phyloP scores from a whole-genome alignment of 2,329 filamentous ascomycete genomes.

The Periconia sp. region DNA sequence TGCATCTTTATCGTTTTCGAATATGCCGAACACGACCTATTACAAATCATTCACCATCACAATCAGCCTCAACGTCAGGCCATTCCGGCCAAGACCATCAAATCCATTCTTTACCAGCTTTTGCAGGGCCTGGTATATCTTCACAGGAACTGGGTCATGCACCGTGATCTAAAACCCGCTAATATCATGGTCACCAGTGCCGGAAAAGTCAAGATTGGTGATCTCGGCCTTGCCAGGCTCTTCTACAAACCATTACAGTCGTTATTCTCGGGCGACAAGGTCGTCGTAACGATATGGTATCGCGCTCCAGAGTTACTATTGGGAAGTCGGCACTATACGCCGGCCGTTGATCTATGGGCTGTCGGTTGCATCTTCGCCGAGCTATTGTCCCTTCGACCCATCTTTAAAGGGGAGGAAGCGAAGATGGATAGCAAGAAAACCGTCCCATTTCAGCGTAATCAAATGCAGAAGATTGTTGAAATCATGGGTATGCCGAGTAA shows the following conservation, averaged over 20 bases:
- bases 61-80: slow-evolving; percentile 84
- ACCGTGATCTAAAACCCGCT: slow-evolving; percentile 94
- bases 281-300: slow-evolving; percentile 99
- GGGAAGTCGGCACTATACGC: slow-evolving; percentile 93
- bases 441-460: slow-evolving; percentile 94
- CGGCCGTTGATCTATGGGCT: slow-evolving; percentile 96
- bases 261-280: slow-evolving; percentile 92
- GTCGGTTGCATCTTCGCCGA: slow-evolving; percentile 98
- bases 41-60: slow-evolving; percentile 98
- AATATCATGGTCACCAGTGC: slow-evolving; percentile 97
- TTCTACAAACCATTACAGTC: slow-evolving; percentile 94
- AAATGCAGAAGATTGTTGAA: slow-evolving; percentile 99
- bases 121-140: slow-evolving; percentile 93
- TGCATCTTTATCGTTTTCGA: slow-evolving; percentile 99
- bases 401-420: slow-evolving; percentile 98
- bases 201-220: slow-evolving; percentile 92
- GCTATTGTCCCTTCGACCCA: slow-evolving; percentile 82
- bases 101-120: slow-evolving; percentile 93
- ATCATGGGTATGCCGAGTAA: slow-evolving; percentile 90
- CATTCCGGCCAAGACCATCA: slow-evolving; percentile 85
- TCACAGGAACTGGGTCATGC: slow-evolving; percentile 94
- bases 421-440: slow-evolving; percentile 99
- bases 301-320: slow-evolving; percentile 91
- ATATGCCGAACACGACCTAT: slow-evolving; percentile 93
- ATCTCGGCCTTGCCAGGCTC: slow-evolving; percentile 85